Evolutionary conservation across 1,284 basidiomycete genomes (phyloP).

Genomic region (Xanthoconium separans): DNA sequence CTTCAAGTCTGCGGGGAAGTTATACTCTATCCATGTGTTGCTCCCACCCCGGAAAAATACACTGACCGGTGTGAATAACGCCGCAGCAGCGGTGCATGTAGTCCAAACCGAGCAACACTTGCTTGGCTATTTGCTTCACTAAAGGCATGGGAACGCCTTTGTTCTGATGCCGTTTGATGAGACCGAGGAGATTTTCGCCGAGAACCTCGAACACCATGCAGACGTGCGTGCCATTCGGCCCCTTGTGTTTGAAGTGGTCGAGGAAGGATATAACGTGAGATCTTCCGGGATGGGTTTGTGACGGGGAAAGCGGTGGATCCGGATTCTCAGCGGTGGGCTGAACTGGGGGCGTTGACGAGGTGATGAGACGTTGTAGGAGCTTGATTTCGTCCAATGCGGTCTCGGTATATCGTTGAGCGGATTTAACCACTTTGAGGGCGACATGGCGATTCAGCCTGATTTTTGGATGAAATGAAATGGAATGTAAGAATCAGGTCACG

Average conservation of each 20-base stretch:
- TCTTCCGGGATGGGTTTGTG: conserved; percentile 69
- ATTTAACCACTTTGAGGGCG: conserved; percentile 98
- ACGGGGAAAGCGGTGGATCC: conserved; percentile 64
- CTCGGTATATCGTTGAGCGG: conserved; percentile 95
- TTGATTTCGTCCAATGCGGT: conserved; percentile 99
- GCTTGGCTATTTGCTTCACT: conserved; percentile 97
- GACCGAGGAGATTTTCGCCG: conserved; percentile 95
- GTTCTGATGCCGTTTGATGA: conserved; percentile 95
- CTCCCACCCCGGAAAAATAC: conserved; percentile 16
- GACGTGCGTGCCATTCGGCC: conserved; percentile 95
- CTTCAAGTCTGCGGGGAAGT: conserved; percentile 72
- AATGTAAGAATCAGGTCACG: neutral
- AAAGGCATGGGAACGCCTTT: conserved; percentile 94
- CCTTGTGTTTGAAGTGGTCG: conserved; percentile 95
- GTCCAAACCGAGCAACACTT: conserved; percentile 92
- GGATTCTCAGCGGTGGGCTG: conserved; percentile 49
- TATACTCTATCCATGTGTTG: neutral
- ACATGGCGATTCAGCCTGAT: conserved; percentile 91
- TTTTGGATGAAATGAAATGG: conserved; percentile 1
- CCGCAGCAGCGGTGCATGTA: conserved; percentile 98
- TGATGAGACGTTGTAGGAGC: conserved; percentile 92
- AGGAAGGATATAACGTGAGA: conserved; percentile 94
- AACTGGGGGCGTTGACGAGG: conserved; percentile 73
- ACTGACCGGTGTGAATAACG: conserved; percentile 83
- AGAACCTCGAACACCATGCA: conserved; percentile 99